Conservation (phyloP, 495 filamentous ascomycete species). For the Podospora sp. region DNA sequence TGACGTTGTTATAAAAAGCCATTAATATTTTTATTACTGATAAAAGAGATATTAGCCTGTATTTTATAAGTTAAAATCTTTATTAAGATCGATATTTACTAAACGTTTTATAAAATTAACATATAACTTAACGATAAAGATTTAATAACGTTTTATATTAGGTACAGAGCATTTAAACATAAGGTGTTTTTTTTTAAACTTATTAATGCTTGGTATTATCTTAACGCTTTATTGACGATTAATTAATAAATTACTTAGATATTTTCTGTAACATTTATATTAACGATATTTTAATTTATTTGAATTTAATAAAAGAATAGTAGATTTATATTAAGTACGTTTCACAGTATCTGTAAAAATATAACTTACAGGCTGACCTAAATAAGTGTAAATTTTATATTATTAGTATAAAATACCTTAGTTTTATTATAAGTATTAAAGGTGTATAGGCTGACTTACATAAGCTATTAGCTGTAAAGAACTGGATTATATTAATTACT, state of each 20-base stretch:
- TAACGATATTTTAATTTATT: not conserved
- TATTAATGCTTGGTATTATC: not conserved
- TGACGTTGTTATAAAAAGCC: not conserved
- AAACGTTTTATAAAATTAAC: not conserved
- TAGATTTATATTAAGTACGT: not conserved
- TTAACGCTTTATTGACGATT: not conserved
- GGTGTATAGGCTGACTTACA: not conserved
- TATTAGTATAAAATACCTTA: not conserved
- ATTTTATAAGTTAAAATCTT: not conserved
- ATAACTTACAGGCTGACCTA: not conserved
- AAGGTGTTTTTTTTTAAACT: not conserved
- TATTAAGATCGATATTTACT: not conserved
- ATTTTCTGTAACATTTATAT: not conserved
- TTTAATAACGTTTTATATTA: not conserved
- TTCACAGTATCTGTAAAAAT: not conserved
- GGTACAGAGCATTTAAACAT: not conserved
- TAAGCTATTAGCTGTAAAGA: not conserved
- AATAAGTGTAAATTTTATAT: slow-evolving; percentile 4
- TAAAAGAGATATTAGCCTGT: not conserved
- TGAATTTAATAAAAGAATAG: not conserved
- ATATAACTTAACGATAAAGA: not conserved
- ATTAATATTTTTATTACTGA: not conserved
- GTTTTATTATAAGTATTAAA: not conserved
- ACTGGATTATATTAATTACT: not conserved
- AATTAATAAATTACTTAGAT: not conserved